Percentiles rank a stretch among this genome's conserved stretches.
phyloP scores from a whole-genome alignment of 805 yeast genomes.

The Millerozyma acaciae region DNA sequence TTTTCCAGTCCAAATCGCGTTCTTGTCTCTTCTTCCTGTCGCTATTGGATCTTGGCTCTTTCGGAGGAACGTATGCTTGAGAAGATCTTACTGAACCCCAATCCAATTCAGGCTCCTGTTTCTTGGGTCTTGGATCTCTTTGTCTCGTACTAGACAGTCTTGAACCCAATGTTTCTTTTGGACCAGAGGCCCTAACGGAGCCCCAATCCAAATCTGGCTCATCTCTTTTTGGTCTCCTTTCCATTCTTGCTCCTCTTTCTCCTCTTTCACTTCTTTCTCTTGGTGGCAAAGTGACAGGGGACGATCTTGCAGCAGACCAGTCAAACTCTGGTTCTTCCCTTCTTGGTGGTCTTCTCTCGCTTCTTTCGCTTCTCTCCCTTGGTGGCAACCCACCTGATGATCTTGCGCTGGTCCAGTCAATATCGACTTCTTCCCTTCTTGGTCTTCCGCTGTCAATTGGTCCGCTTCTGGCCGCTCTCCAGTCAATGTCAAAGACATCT shows the following conservation, averaged over 20 bases:
- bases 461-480: slow-evolving; percentile 34
- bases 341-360: slow-evolving; percentile 17
- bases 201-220: slow-evolving; percentile 64
- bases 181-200: slow-evolving; percentile 35
- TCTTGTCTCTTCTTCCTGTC: slow-evolving; percentile 25
- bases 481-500: slow-evolving; percentile 43
- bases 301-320: slow-evolving; percentile 43
- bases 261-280: slow-evolving; percentile 34
- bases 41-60: slow-evolving; percentile 20
- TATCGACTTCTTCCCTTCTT: slow-evolving; percentile 36
- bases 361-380: slow-evolving; percentile 30
- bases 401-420: slow-evolving; percentile 49
- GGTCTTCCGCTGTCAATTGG: slow-evolving; percentile 24
- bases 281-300: slow-evolving; percentile 25
- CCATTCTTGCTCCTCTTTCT: slow-evolving; percentile 19
- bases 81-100: slow-evolving; percentile 38
- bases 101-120: slow-evolving; percentile 38
- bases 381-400: slow-evolving; percentile 26
- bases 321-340: slow-evolving; percentile 42
- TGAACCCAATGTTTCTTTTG: slow-evolving; percentile 18
- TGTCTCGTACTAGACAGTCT: slow-evolving; percentile 17
- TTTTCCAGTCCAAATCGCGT: slow-evolving; percentile 34
- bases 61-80: slow-evolving; percentile 21
- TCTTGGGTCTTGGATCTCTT: slow-evolving; percentile 25
- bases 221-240: slow-evolving; percentile 36